Evolutionary conservation across 1,284 basidiomycete genomes (phyloP).

Genomic region (Cryptococcus sp.): DNA sequence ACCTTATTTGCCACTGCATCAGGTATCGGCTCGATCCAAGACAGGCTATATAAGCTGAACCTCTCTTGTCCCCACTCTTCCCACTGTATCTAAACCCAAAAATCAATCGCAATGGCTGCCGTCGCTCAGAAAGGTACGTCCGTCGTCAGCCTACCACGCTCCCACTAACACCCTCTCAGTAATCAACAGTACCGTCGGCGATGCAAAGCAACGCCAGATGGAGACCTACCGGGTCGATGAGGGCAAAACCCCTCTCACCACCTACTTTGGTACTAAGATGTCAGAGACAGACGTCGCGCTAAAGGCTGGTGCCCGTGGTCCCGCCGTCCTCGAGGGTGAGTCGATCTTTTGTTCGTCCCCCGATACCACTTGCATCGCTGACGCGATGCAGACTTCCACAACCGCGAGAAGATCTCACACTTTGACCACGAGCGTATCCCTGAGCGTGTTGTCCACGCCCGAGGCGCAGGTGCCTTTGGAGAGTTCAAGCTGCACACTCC

Average conservation of each 20-base stretch:
- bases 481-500: conserved; percentile 72
- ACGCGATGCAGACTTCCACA: conserved; percentile 40
- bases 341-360: conserved; percentile 3
- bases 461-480: conserved; percentile 77
- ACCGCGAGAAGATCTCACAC: conserved; percentile 61
- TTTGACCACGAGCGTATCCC: conserved; percentile 85
- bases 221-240: conserved; percentile 31
- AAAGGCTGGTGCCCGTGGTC: conserved; percentile 47
- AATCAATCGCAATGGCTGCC: neutral
- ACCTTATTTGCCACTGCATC: too few relatives aligned
- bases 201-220: conserved; percentile 48
- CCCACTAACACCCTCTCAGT: conserved; percentile 14
- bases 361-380: neutral
- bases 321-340: conserved; percentile 42
- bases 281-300: conserved; percentile 48
- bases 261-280: conserved; percentile 49
- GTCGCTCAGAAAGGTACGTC: conserved; percentile 4
- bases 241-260: conserved; percentile 36
- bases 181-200: conserved; percentile 35
- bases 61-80: too few relatives aligned
- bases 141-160: neutral
- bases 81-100: too few relatives aligned
- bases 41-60: too few relatives aligned
- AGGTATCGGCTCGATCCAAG: too few relatives aligned
- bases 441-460: conserved; percentile 71